Evolutionary conservation across 768 basidiomycete species (phyloP).

Genomic region (Macrolepiota fuliginosa): DNA sequence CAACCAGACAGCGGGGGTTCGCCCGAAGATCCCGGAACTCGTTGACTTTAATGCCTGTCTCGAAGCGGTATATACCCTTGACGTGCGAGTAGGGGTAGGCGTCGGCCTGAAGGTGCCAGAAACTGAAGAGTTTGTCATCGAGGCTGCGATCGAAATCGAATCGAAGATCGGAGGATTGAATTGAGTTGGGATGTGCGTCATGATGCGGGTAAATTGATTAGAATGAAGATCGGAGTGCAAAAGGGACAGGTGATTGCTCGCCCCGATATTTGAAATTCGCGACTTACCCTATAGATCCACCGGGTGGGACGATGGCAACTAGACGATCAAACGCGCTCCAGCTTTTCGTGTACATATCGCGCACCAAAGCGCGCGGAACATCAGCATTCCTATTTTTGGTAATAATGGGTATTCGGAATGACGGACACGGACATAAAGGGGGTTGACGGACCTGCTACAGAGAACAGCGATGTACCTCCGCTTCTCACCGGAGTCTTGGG

Average conservation of each 20-base stretch:
- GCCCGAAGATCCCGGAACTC: constrained; percentile 88
- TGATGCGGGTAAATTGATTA: background rate
- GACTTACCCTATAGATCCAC: constrained; percentile 81
- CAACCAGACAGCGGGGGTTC: constrained; percentile 83
- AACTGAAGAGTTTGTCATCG: constrained; percentile 89
- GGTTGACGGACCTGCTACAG: constrained; percentile 54
- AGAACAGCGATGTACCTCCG: constrained; percentile 72
- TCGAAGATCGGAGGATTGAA: background rate
- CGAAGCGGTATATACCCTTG: constrained; percentile 85
- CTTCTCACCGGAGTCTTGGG: constrained; percentile 72
- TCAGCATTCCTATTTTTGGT: constrained; percentile 67
- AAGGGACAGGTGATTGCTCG: background rate
- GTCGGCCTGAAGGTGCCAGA: constrained; percentile 84
- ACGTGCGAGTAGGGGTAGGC: constrained; percentile 72
- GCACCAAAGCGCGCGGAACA: constrained; percentile 78
- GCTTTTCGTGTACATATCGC: constrained; percentile 91
- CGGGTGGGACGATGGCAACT: constrained; percentile 87
- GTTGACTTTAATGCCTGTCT: constrained; percentile 83
- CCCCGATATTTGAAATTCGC: background rate
- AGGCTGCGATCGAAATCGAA: no score
- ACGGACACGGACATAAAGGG: background rate
- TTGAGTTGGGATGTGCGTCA: constrained; percentile 1
- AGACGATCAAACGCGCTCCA: constrained; percentile 91
- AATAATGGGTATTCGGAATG: background rate
- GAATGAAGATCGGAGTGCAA: constrained; percentile 1